Evolutionary conservation across 2,329 filamentous ascomycete species (phyloP), one percentile per base, ranked within the genome.

Genomic region (Fusarium aywerte): DNA sequence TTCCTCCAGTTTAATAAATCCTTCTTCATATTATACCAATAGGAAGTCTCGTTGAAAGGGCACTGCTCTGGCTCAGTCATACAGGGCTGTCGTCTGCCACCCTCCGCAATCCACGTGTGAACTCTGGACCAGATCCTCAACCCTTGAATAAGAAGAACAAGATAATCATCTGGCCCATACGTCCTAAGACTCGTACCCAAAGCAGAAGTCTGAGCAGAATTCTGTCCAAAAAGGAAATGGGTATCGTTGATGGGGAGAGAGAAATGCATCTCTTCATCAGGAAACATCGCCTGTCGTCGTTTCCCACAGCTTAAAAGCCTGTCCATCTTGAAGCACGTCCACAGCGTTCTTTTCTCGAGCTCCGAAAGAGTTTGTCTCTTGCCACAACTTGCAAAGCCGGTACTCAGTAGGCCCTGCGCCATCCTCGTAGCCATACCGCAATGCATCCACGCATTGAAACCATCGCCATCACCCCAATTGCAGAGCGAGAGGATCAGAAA

Each of bases 361-460:
- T 73, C 71, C 0, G 71, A 70, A 0, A 73, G 53, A 0, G 66
- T 61, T 1, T 56, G 60, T 7, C 40, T 53, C 5, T 61, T 73
- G 1, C 52, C 57, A 11, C 65, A 67, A 3, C 54, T 60, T 3
- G 67, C 58, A 4, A 72, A 65, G 0, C 70, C 67, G 1, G 68
- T 66, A 10, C 71, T 71, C 2, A 73, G 51, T 1, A 73, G 16
- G 0, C 71, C 71, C 15, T 73, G 71, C 1, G 69, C 71, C 71
- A 73, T 73, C 16, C 71, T 42, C 0, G 68, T 66, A 1, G 71
- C 71, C 20, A 73, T 70, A 0, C 71, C 71, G 0, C 63, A 69
- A 3, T 73, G 71, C 71, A 73, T 73, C 71, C 71, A 73, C 1
- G 71, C 71, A 18, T 59, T 73, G 29, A 73, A 73, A 0, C 71